Percentiles rank a stretch among this genome's conserved stretches.
Conservation (phyloP, 805 yeast genomes). For the Diddensiella santjacobensis region DNA sequence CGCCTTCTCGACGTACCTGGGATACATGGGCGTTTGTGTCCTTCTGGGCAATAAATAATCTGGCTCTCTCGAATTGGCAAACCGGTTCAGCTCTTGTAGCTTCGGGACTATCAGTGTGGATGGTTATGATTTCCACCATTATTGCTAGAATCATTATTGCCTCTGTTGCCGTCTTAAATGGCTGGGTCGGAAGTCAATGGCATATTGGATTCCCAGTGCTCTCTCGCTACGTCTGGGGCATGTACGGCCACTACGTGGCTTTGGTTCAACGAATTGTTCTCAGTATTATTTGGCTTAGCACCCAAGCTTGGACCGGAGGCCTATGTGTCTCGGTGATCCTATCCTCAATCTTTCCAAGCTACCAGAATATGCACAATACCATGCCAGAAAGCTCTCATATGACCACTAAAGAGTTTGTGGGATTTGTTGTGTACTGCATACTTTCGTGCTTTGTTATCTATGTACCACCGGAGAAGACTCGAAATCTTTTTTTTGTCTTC, state of each 20-base stretch:
- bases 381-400: constrained; percentile 37
- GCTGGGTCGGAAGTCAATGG: constrained; percentile 46
- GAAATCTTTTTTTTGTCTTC: constrained; percentile 35
- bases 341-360: constrained; percentile 34
- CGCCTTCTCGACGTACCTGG: constrained; percentile 46
- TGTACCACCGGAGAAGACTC: constrained; percentile 29
- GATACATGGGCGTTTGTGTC: constrained; percentile 39
- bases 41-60: constrained; percentile 26
- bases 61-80: constrained; percentile 34
- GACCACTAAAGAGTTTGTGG: constrained; percentile 38
- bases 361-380: constrained; percentile 39
- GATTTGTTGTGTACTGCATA: constrained; percentile 39
- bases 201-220: constrained; percentile 49
- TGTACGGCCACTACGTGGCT: constrained; percentile 44
- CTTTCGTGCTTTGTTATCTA: constrained; percentile 6
- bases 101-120: constrained; percentile 42
- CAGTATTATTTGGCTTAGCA: constrained; percentile 46
- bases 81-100: constrained; percentile 34
- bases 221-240: constrained; percentile 45
- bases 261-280: constrained; percentile 43
- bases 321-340: constrained; percentile 33
- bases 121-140: constrained; percentile 43
- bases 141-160: constrained; percentile 42
- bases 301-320: constrained; percentile 47
- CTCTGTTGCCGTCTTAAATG: constrained; percentile 41